A percentile compares a stretch with the other conserved stretches of the same genome.
phyloP scores from a whole-genome alignment of 129 eudicot species.

The Tagetes erecta region DNA sequence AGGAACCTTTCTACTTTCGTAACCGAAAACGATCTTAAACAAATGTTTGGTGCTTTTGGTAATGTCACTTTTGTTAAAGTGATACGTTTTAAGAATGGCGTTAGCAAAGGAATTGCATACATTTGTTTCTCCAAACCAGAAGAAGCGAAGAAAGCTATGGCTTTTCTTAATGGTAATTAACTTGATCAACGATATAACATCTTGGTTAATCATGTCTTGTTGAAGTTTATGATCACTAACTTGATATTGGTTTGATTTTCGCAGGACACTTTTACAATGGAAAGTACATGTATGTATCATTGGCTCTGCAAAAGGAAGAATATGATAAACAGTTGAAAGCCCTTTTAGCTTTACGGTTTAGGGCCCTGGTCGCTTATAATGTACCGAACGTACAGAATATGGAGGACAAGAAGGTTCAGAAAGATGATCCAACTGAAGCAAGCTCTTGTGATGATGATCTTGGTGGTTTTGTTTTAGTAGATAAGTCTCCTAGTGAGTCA shows the following conservation, averaged over 20 bases:
- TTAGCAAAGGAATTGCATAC: slow-evolving; percentile 46
- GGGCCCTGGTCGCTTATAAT: background rate
- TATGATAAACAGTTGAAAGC: slow-evolving; percentile 20
- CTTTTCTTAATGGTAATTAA: slow-evolving; percentile 40
- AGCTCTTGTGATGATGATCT: slow-evolving; percentile 4
- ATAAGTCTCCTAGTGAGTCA: slow-evolving; percentile 9
- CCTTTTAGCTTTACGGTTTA: slow-evolving; percentile 11
- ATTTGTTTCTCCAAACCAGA: slow-evolving; percentile 38
- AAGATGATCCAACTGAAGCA: slow-evolving; percentile 12
- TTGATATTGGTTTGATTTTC: slow-evolving; percentile 15
- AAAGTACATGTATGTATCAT: slow-evolving; percentile 36
- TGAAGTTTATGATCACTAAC: background rate
- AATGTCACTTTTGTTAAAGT: slow-evolving; percentile 40
- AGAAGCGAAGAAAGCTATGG: slow-evolving; percentile 46
- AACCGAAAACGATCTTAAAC: slow-evolving; percentile 31
- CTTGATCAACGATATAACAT: background rate
- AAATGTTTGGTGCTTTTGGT: slow-evolving; percentile 45
- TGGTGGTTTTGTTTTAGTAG: slow-evolving; percentile 18
- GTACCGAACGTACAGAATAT: slow-evolving; percentile 5
- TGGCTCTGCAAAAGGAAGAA: slow-evolving; percentile 35
- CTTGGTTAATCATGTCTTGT: background rate
- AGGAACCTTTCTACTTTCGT: slow-evolving; percentile 37
- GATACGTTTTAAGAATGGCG: slow-evolving; percentile 36
- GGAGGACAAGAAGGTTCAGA: slow-evolving; percentile 19
- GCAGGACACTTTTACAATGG: slow-evolving; percentile 42